Evolutionary conservation across 192 early-diverging fungal genomes (phyloP), one percentile per base, ranked within the genome.

Genomic region (Coemansia sp.): DNA sequence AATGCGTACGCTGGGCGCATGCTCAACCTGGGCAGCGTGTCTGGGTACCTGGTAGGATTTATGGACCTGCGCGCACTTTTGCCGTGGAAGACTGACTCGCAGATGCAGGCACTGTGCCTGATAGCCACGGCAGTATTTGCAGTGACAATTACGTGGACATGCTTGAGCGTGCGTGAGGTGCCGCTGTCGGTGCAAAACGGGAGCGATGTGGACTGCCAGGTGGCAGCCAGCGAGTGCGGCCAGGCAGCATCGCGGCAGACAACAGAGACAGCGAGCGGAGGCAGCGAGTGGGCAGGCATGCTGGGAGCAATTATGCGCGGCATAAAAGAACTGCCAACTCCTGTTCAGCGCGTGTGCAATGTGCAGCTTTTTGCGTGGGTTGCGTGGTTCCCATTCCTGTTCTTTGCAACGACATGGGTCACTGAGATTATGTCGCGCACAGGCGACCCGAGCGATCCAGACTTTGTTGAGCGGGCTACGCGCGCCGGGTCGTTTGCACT

Each of bases 381-480:
- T 74, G 94, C 91, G n/a, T 95, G 95, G 92, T 98, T 98, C 66
- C 93, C 95, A 16, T 95, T 97, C 72, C 79, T 98, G 26, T 97
- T 97, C 73, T 98, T 96, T 75, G 88, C 90, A 20, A 78, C 76
- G 1, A 80, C 82, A 8, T 84, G 75, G 68, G 74, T 83, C 38
- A 77, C 71, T 24, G 75, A 74, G 54, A 57, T 75, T 29, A 65
- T 69, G 61, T 66, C 71, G 18, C 64, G 72, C 9, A 67, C 59
- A 1, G 78, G 41, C 26, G 60, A 69, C 27, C n/a, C 67, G 10
- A 51, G 13, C 19, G 78, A 71, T 54, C 67, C 73, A 0, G 75
- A 75, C 20, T 75, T 81, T 50, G 52, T 77, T 43, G 85, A 83
- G 38, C 79, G 82, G 6, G 92, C 85, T n/a, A 88, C 89, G 5